Base-by-base conservation (phyloP, 306 rosid genomes). In the Trifolium pratense region DNA sequence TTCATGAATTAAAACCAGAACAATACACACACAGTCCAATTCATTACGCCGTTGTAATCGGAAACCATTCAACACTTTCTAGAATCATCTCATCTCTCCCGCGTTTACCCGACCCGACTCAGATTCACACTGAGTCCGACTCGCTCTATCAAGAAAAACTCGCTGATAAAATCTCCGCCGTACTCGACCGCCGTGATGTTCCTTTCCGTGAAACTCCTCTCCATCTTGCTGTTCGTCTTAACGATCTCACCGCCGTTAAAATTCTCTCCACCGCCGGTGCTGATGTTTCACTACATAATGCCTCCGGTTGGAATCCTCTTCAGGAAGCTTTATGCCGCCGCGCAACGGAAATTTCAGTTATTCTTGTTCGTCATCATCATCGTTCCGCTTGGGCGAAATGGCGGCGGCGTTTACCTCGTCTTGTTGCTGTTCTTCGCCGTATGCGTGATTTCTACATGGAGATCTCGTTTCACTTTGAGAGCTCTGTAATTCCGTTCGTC, bases 381-480 rank as follows among this genome's bases (percentile, higher is more conserved):
- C 83, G 79, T 8, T 53, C 70, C 18, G 83, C 83, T 8, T 79
- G 79, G 83, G 79, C 71, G 0, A 79, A 79, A 57, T 79, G 99
- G 99, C 92, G 99, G 5, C 93, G 97, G 9, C 89, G 99, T 0
- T 70, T 94, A 13, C 99, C 99, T 0, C 96, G 93, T 2, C 85
- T 86, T 4, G 79, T 94, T 0, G 88, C 99, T 0, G 96, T 84
- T 1, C 95, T 94, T 7, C 93, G 93, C 1, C 85, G 97, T 2
- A 94, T 94, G 97, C 87, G 96, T 2, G 99, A 94, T n/a, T 94
- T 91, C 68, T 94, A 94, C 62, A 91, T 94, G 99, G 99, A 94
- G 88, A 94, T 94, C 78, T 91, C 97, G 1, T 92, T 92, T 18
- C 97, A 93, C 51, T 93, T 93, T 26, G 97, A 93, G 79, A 93